Base-by-base conservation (phyloP, 768 basidiomycete species). In the Galerina marginata region DNA sequence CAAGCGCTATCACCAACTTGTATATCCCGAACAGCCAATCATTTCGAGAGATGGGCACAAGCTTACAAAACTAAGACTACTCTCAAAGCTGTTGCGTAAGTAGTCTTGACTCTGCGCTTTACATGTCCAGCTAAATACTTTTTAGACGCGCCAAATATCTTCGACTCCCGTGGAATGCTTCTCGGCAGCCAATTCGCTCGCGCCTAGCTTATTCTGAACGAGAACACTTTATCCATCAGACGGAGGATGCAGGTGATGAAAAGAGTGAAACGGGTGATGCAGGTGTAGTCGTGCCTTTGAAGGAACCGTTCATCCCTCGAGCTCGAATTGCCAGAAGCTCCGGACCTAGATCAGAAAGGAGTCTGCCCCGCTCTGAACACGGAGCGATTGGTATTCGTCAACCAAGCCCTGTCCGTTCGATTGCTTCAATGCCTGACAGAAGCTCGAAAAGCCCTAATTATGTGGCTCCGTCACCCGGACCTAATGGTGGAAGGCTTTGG, bases 1-100 rank as follows among this genome's bases (percentile, higher is more conserved):
- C 29, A 33, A 36, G 37, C 33, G 12, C 10, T n/a, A 49, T 48
- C 38, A 54, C 23, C 9, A 43, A 23, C 44, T 33, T 33, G 26
- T 46, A 38, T 12, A 46, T 55, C 43, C 39, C 25, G 2, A 50
- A 14, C 67, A 92, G 87, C 78, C 58, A 81, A 74, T 64, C 79
- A 70, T 44, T 79, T 93, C 48, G 80, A 81, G 45, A 85, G 79
- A 59, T 95, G 93, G 93, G 65, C 80, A n/a, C 83, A 87, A 69
- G 78, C 78, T 12, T 86, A 91, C 64, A 82, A 83, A 68, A 86
- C 86, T 15, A 92, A 89, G 69, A 80, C 88, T 43, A 87, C 89
- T 42, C 80, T 89, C 43, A 92, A 91, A 71, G 91, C 93, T 53
- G 87, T 93, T 49, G 91, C 90, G 93, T 95, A 72, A 79, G 92